These are phyloP conservation scores for Yarrowia sp. DNA, from an alignment of 805 yeast species.

Conservation along the genomic window DNA sequence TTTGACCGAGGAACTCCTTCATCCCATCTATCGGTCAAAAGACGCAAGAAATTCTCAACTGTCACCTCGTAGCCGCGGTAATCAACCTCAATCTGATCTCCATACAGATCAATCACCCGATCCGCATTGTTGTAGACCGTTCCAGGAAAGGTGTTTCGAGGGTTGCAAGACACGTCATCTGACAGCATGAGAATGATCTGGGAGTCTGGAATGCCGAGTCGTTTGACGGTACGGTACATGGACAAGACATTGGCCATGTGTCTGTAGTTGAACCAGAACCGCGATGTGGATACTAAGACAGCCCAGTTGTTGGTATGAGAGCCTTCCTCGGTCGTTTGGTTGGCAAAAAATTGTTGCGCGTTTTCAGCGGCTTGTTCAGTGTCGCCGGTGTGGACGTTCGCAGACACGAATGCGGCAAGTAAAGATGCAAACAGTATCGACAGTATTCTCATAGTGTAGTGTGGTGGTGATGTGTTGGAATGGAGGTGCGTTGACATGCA, in stretches of 20 bases:
- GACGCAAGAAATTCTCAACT: slow-evolving; percentile 90
- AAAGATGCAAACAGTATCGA: neutral
- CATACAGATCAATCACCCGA: slow-evolving; percentile 87
- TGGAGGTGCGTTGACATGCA: too few species aligned
- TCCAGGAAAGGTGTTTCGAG: slow-evolving; percentile 94
- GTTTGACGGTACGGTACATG: slow-evolving; percentile 91
- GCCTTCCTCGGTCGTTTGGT: slow-evolving; percentile 19
- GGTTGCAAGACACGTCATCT: slow-evolving; percentile 96
- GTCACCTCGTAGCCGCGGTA: slow-evolving; percentile 98
- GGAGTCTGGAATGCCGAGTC: slow-evolving; percentile 96
- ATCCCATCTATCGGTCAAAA: slow-evolving; percentile 94
- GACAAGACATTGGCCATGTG: slow-evolving; percentile 96
- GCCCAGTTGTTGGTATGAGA: slow-evolving; percentile 70
- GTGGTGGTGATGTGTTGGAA: neutral
- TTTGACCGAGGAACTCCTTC: slow-evolving; percentile 91
- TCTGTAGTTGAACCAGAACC: slow-evolving; percentile 98
- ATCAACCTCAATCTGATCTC: slow-evolving; percentile 93
- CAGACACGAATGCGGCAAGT: neutral
- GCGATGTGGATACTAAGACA: slow-evolving; percentile 88
- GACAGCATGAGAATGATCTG: slow-evolving; percentile 94
- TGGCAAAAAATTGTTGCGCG: slow-evolving; percentile 8
- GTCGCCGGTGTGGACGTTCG: neutral
- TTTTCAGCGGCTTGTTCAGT: neutral
- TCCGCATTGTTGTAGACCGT: slow-evolving; percentile 92
- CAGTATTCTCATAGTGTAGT: neutral